phyloP scores from a whole-genome alignment of 2,329 filamentous ascomycete genomes.

The Colletotrichum simmondsii region DNA sequence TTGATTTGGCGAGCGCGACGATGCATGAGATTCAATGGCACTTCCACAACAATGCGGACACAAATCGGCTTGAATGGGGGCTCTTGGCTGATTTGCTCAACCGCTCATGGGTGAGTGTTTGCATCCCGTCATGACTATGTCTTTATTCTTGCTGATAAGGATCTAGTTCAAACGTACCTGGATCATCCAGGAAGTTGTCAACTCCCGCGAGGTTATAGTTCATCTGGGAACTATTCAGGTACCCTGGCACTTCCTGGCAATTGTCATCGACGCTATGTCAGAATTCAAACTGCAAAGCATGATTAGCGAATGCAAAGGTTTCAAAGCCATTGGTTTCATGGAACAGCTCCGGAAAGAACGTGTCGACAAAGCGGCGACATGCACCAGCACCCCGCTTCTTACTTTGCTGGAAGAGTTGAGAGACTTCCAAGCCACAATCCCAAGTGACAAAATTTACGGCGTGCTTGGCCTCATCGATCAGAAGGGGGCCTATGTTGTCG shows the following conservation, averaged over 20 bases:
- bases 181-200: constrained; percentile 32
- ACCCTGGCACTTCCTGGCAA: not conserved
- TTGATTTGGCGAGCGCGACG: not conserved
- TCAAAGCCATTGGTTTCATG: constrained; percentile 16
- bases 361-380: not conserved
- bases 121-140: not conserved
- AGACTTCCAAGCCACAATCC: constrained; percentile 22
- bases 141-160: not conserved
- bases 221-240: constrained; percentile 15
- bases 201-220: constrained; percentile 2
- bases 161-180: constrained; percentile 29
- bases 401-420: constrained; percentile 16
- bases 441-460: constrained; percentile 21
- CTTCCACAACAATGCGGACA: not conserved
- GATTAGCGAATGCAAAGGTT: constrained; percentile 16
- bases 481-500: not conserved
- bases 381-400: not conserved
- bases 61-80: constrained; percentile 10
- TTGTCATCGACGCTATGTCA: not conserved
- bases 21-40: constrained; percentile 4
- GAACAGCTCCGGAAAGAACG: not conserved
- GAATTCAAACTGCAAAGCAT: not conserved
- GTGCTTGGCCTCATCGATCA: not conserved
- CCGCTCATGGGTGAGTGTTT: constrained; percentile 15
- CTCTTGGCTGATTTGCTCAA: constrained; percentile 18